Conservation (phyloP, 2,329 filamentous ascomycete species). For the Cladosporium velox region DNA sequence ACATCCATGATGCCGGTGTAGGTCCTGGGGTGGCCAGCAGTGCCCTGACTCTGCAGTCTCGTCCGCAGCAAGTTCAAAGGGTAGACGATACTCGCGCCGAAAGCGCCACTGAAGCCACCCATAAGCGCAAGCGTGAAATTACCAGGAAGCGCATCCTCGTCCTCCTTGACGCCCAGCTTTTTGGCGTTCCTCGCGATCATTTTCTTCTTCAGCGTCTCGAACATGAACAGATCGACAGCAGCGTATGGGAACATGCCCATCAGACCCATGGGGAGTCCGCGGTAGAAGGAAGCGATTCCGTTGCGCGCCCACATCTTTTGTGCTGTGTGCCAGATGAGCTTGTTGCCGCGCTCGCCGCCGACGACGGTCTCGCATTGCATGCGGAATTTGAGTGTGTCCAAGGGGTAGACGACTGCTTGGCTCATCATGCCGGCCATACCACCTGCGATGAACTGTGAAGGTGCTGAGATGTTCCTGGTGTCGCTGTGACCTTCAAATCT, state of each 20-base stretch:
- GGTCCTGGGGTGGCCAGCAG: conserved; percentile 68
- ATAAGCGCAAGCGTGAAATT: conserved; percentile 86
- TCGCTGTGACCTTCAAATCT: conserved; percentile 86
- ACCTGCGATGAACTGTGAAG: conserved; percentile 87
- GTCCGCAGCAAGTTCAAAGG: conserved; percentile 92
- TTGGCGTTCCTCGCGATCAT: conserved; percentile 72
- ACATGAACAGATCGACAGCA: conserved; percentile 93
- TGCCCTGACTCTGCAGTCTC: conserved; percentile 53
- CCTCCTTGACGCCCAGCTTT: conserved; percentile 70
- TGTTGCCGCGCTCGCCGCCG: conserved; percentile 79
- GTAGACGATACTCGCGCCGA: conserved; percentile 92
- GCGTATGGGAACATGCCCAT: conserved; percentile 98
- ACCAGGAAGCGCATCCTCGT: conserved; percentile 73
- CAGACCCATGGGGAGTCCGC: conserved; percentile 89
- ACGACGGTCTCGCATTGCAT: conserved; percentile 94
- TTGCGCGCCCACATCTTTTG: conserved; percentile 81
- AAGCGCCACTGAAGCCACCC: conserved; percentile 85
- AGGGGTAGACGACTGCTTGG: conserved; percentile 92
- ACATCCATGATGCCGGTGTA: conserved; percentile 93
- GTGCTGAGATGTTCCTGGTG: conserved; percentile 73
- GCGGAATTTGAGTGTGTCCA: conserved; percentile 80
- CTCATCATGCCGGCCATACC: conserved; percentile 92
- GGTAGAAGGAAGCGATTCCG: conserved; percentile 77
- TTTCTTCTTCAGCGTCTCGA: conserved; percentile 83
- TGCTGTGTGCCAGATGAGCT: conserved; percentile 78